Percentiles rank a stretch among this genome's conserved stretches.
Conservation (phyloP, 768 basidiomycete genomes). For the Guyanaporus albipodus region DNA sequence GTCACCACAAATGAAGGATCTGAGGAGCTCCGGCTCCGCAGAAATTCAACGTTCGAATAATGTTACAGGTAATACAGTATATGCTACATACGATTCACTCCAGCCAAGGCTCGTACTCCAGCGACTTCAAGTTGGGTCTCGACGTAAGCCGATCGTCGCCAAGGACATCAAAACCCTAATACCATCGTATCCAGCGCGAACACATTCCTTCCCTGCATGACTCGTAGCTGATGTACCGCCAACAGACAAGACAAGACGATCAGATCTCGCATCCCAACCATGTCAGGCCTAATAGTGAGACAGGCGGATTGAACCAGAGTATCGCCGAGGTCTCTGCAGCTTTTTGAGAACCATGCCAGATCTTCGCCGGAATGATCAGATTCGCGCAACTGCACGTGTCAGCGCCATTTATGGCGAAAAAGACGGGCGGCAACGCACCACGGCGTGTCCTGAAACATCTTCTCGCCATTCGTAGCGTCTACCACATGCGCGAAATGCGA, state of each 20-base stretch:
- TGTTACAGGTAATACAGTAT: neutral
- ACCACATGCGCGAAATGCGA: constrained; percentile 5
- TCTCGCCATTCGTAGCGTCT: constrained; percentile 15
- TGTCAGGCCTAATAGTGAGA: constrained; percentile 14
- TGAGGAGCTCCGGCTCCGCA: neutral
- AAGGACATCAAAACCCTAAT: constrained; percentile 1
- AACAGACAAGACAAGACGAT: constrained; percentile 21
- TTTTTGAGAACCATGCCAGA: constrained; percentile 14
- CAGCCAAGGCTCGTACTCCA: too few relatives aligned
- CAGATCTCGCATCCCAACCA: constrained; percentile 9
- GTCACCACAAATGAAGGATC: too few relatives aligned
- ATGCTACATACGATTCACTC: too few relatives aligned
- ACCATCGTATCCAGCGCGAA: constrained; percentile 1
- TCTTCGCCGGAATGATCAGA: neutral
- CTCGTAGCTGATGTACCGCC: constrained; percentile 12
- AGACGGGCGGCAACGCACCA: constrained; percentile 10
- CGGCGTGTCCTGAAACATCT: neutral
- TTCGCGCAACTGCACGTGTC: constrained; percentile 11
- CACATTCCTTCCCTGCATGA: neutral
- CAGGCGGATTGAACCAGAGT: neutral
- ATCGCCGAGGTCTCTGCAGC: neutral
- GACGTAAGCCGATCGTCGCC: too few relatives aligned
- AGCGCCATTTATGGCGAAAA: neutral
- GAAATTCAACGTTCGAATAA: neutral
- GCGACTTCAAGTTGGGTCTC: too few relatives aligned